A percentile compares a stretch with the other conserved stretches of the same genome.
These are phyloP conservation scores for Sugiyamaella floridensis DNA, from an alignment of 805 yeast genomes.

Conservation along the genomic window DNA sequence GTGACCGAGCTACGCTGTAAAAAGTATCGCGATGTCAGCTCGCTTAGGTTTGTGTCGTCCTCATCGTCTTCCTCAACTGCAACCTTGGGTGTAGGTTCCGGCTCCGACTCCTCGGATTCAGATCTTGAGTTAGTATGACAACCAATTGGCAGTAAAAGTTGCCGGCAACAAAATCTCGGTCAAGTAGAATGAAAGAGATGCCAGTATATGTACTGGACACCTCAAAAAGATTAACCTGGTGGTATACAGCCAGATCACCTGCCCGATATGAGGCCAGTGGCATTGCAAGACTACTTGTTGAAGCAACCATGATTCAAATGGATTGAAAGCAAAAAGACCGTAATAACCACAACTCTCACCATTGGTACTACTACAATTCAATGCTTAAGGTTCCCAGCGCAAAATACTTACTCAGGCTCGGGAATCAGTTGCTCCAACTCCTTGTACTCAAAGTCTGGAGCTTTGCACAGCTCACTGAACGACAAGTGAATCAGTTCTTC, in stretches of 20 bases:
- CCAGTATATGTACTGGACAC: no score
- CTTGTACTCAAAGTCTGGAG: background rate
- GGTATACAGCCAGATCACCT: no score
- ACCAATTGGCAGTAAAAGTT: no score
- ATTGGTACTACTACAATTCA: no score
- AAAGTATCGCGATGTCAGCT: conserved; percentile 6
- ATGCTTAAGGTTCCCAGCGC: background rate
- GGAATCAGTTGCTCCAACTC: background rate
- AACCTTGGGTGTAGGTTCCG: background rate
- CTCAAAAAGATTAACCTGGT: no score
- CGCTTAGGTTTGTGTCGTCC: conserved; percentile 5
- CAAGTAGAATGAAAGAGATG: no score
- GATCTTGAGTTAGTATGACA: background rate
- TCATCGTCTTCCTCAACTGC: conserved; percentile 1
- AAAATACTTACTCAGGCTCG: background rate
- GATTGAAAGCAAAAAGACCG: no score
- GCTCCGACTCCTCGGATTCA: background rate
- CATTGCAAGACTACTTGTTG: no score
- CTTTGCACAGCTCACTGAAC: background rate
- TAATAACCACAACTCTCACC: no score
- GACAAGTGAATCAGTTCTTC: background rate
- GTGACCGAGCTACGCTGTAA: conserved; percentile 2
- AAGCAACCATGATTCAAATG: no score
- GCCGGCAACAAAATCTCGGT: background rate
- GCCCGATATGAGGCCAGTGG: no score